Base-by-base conservation (phyloP, 306 rosid genomes). In the Prunus padus region DNA sequence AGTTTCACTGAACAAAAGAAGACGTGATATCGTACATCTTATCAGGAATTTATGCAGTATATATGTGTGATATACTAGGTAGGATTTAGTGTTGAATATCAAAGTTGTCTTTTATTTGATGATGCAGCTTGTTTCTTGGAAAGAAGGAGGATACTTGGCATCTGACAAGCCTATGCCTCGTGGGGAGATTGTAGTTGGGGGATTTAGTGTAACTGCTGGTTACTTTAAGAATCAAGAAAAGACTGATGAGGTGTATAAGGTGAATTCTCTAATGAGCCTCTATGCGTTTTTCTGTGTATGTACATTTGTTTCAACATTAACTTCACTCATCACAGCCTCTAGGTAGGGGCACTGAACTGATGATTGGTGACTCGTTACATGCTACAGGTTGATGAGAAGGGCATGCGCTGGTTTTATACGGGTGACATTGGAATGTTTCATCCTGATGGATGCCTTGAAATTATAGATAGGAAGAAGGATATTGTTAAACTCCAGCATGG, bases 401-500 rank as follows among this genome's bases (percentile, higher is more conserved):
- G 98, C 50, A 71, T 92, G 83, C 92, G 83, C 77, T 94, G 97
- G 97, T 92, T 94, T 86, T 92, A 90, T 77, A 81, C 89, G 1
- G 95, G 98, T 11, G 96, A 95, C 71, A 89, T 90, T 26, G 97
- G 97, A 70, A 75, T 55, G 82, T 90, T 92, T 71, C 93, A 95
- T 80, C 87, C 89, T n/a, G 97, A 95, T 77, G 97, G 96, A 31
- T 92, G 95, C 83, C 96, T 92, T 31, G 97, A 95, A 83, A 87
- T 92, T 82, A 90, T 95, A 33, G 98, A 95, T 67, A 88, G 98
- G 81, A 95, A 89, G 83, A 92, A 95, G 80, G 98, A 92, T 79
- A 94, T 92, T 23, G 96, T 94, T 76, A 94, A 95, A 86, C 98
- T 94, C 84, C 98, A 94, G 84, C 93, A 94, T 72, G 98, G 98